These are phyloP conservation scores for Globisporangium okanoganense DNA, from an alignment of 352 stramenopile species.

Conservation along the genomic window DNA sequence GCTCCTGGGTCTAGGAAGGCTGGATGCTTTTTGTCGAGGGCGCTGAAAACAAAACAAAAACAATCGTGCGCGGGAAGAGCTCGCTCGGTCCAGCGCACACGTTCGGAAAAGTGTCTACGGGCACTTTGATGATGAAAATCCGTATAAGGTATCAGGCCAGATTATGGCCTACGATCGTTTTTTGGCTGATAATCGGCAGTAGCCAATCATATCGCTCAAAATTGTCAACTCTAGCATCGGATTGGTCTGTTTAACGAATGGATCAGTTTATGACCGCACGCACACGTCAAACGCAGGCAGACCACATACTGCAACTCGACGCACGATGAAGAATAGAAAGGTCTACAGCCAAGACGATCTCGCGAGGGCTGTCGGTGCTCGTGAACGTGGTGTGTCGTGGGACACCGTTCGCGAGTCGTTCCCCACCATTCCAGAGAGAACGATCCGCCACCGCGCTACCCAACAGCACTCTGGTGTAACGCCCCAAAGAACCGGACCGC, in stretches of 20 bases:
- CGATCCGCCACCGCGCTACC: neutral
- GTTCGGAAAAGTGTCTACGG: no score
- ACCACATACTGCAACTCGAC: neutral
- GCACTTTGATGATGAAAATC: neutral
- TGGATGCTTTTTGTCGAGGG: no score
- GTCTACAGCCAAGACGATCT: constrained; percentile 3
- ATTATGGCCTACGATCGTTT: neutral
- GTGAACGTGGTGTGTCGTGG: constrained; percentile 1
- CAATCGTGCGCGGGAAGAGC: no score
- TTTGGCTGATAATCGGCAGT: constrained; percentile 1
- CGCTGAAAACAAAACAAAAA: no score
- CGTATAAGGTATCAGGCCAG: neutral
- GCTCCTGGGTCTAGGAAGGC: no score
- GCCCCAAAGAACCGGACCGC: neutral
- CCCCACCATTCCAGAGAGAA: constrained; percentile 3
- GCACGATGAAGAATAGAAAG: constrained; percentile 2
- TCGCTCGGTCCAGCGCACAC: no score
- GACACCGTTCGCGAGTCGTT: neutral
- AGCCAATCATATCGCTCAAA: constrained; percentile 1
- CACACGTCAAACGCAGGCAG: neutral
- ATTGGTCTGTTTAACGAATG: constrained; percentile 3
- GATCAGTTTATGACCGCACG: neutral
- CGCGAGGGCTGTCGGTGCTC: neutral
- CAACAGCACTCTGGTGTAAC: constrained; percentile 1
- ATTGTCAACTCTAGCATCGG: neutral